Evolutionary conservation across 2,329 filamentous ascomycete species (phyloP), one percentile per base, ranked within the genome.

Genomic region (Bipolaris sorokiniana): DNA sequence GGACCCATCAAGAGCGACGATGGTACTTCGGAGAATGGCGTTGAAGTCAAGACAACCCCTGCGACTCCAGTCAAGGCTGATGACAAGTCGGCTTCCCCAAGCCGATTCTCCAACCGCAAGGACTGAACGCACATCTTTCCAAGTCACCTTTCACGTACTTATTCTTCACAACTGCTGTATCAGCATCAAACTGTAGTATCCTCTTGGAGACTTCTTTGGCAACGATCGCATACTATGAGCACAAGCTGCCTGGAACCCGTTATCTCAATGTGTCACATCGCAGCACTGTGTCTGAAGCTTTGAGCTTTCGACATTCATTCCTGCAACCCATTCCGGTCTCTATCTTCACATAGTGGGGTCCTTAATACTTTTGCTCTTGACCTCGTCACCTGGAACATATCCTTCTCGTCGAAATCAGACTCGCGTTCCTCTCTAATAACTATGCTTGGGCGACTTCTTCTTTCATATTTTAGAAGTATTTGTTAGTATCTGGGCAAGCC

Each of bases 61-160:
- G 64, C 70, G 13, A 76, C 73, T 31, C 73, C 74, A 9, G 62
- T 74, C 62, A 76, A 76, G 57, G 54, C 61, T 7, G 70, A 69
- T 10, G 67, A 66, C 28, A 58, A 58, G 46, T 56, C 65, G 36
- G 54, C 58, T 41, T 73, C 71, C 11, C 70, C 72, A 26, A 65
- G 56, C 56, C 65, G 58, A 16, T 60, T 51, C 7, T 63, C 68
- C 48, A 56, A 46, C 52, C 62, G 64, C 23, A 71, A 71, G 16
- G 73, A 76, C 33, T 76, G 61, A 65, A 41, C 16, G 16, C 15
- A 50, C 41, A 36, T 33, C 50, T 45, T 46, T 59, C 34, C 15
- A 16, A 48, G 22, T 42, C 44, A 61, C 52, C 9, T 44, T 61
- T 63, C 60, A 54, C 68, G 66, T 66, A 64, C 60, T 54, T 72